Evolutionary conservation across 2,329 filamentous ascomycete species (phyloP).

Genomic region (Didymella exigua): DNA sequence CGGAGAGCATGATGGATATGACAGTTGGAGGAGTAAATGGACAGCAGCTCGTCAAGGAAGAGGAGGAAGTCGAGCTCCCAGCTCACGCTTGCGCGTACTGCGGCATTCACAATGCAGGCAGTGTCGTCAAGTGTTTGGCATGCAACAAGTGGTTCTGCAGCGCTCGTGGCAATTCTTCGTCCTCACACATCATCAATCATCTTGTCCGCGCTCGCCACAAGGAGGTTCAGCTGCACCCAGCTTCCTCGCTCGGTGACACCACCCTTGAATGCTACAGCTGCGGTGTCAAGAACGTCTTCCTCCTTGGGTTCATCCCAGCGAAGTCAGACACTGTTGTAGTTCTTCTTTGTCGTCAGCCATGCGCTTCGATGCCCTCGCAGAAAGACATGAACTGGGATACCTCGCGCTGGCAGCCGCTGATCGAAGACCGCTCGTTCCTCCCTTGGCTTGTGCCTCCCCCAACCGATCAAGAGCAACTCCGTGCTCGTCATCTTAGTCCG

Average conservation of each 20-base stretch:
- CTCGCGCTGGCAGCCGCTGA: conserved; percentile 94
- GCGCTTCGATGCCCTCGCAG: conserved; percentile 89
- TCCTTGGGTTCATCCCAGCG: conserved; percentile 96
- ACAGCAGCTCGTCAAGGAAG: conserved; percentile 57
- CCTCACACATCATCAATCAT: conserved; percentile 98
- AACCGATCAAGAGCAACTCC: conserved; percentile 92
- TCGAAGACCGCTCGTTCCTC: conserved; percentile 94
- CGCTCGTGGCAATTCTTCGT: conserved; percentile 92
- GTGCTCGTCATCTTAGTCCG: conserved; percentile 88
- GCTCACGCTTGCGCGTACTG: conserved; percentile 94
- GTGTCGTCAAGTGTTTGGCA: conserved; percentile 92
- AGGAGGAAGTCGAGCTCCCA: conserved; percentile 85
- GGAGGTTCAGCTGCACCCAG: conserved; percentile 95
- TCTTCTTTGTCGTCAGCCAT: conserved; percentile 93
- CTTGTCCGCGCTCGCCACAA: conserved; percentile 96
- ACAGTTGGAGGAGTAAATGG: conserved; percentile 77
- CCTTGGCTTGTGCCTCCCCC: conserved; percentile 90
- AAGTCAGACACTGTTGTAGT: conserved; percentile 99
- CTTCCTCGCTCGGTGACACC: conserved; percentile 91
- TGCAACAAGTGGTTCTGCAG: conserved; percentile 99
- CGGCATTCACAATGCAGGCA: conserved; percentile 93
- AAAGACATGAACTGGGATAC: conserved; percentile 99
- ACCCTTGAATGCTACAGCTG: conserved; percentile 99
- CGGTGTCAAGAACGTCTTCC: conserved; percentile 98
- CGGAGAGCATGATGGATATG: conserved; percentile 77